Evolutionary conservation across 768 basidiomycete species (phyloP), one percentile per base, ranked within the genome.

Genomic region (Tricholoma hemisulphureum): DNA sequence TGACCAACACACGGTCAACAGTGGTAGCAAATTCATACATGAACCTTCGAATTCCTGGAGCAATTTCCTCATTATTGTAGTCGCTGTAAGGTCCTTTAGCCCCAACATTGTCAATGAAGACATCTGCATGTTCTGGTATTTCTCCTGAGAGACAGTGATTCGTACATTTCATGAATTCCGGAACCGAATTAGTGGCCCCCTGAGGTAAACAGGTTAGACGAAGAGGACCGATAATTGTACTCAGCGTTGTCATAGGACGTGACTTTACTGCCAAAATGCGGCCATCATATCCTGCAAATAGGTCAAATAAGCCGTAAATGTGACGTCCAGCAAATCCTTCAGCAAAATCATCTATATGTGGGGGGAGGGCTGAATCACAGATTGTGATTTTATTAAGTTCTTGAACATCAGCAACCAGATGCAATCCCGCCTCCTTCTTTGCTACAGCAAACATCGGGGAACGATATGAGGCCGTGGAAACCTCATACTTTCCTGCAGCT

Each of bases 261-360:
- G 67, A 78, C 0, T 55, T 55, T 1, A 56, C 58, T 1, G 64
- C 63, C 0, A 78, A 61, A 0, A 52, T 50, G 0, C 69, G 57
- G 0, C 69, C 68, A 45, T 80, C 70, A 46, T 71, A 76, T 2
- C 74, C 75, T 1, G 69, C 62, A 43, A 65, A 72, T 6, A 75
- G 51, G 41, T 76, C 71, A 2, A 65, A 51, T 0, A 69, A 55
- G 0, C 67, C 66, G 34, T 71, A 68, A 13, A 69, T 63, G 0
- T 63, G 26, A 4, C 65, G 60, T 1, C 60, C 70, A 21, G 58
- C 65, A 49, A 63, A 71, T 35, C 24, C 55, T 51, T 65, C 71
- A 18, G 58, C 68, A 51, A 64, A 75, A 9, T 69, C 65, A 6
- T 67, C 65, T 8, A 63, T 59, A 9, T 54, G 52, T 0, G 73